phyloP scores from a whole-genome alignment of 2,329 filamentous ascomycete genomes.

The Ceratocystis harringtonii region DNA sequence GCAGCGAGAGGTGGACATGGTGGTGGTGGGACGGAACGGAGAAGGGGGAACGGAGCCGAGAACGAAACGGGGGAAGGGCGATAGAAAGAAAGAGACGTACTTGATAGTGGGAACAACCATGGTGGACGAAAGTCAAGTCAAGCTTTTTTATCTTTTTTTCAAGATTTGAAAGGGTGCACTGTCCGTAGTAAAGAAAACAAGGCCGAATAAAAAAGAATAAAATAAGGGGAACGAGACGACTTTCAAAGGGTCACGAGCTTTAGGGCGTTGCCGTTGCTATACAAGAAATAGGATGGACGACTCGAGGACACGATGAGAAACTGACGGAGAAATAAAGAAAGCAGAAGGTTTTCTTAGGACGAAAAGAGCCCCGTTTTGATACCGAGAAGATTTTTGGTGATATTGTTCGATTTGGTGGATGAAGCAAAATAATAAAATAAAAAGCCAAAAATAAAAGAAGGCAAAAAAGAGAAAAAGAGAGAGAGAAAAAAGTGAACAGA shows the following conservation, averaged over 20 bases:
- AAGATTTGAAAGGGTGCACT: background rate
- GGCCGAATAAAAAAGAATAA: background rate
- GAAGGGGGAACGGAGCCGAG: background rate
- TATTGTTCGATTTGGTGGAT: background rate
- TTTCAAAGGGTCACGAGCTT: background rate
- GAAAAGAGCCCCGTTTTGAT: background rate
- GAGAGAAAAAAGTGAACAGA: background rate
- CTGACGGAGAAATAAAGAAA: background rate
- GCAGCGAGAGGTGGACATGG: background rate
- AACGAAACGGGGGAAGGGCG: background rate
- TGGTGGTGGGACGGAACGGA: background rate
- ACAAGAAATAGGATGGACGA: background rate
- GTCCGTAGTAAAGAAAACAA: background rate
- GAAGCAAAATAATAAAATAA: background rate
- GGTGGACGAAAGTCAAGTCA: conserved; percentile 23
- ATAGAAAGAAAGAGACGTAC: conserved; percentile 28
- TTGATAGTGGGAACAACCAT: conserved; percentile 52
- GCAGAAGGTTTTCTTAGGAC: background rate
- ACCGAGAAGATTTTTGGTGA: background rate
- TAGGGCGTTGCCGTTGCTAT: background rate
- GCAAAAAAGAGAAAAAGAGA: background rate
- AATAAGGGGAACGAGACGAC: background rate
- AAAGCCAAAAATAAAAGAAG: background rate
- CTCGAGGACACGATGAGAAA: background rate
- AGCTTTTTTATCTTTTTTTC: background rate